A percentile compares a stretch with the other conserved stretches of the same genome.
Evolutionary conservation across 2,329 filamentous ascomycete species (phyloP).

Genomic region (Cadophora gregata): DNA sequence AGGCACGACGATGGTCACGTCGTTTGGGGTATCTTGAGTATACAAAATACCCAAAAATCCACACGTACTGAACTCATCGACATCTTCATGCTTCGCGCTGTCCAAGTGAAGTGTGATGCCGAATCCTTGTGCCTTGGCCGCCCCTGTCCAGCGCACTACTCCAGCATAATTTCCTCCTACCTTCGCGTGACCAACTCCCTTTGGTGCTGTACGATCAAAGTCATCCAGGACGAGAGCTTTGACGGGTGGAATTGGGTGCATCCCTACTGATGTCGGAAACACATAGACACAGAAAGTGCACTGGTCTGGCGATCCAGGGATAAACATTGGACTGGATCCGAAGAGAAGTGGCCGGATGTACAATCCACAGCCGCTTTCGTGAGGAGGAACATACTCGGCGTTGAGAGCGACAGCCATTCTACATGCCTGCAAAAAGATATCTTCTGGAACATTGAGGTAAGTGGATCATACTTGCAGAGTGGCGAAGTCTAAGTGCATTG

Average conservation of each 20-base stretch:
- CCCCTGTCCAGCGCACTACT: not conserved
- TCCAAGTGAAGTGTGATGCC: not conserved
- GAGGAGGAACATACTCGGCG: not conserved
- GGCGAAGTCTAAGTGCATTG: not conserved
- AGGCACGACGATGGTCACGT: not conserved
- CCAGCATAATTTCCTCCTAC: not conserved
- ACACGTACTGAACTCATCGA: not conserved
- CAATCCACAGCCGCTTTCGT: not conserved
- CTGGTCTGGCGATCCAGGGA: not conserved
- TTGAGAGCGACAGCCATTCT: not conserved
- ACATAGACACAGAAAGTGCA: not conserved
- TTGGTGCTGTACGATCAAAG: not conserved
- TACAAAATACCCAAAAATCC: not conserved
- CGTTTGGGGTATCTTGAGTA: not conserved
- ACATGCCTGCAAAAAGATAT: not conserved
- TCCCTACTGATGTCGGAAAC: not conserved
- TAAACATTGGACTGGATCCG: not conserved
- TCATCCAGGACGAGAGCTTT: not conserved
- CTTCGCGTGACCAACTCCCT: not conserved
- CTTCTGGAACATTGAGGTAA: not conserved
- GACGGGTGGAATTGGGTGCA: not conserved
- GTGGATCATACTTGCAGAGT: not conserved
- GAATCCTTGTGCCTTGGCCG: not conserved
- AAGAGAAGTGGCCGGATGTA: not conserved
- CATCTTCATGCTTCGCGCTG: not conserved